phyloP scores from a whole-genome alignment of 805 yeast species.

The Priceomyces haplophilus region DNA sequence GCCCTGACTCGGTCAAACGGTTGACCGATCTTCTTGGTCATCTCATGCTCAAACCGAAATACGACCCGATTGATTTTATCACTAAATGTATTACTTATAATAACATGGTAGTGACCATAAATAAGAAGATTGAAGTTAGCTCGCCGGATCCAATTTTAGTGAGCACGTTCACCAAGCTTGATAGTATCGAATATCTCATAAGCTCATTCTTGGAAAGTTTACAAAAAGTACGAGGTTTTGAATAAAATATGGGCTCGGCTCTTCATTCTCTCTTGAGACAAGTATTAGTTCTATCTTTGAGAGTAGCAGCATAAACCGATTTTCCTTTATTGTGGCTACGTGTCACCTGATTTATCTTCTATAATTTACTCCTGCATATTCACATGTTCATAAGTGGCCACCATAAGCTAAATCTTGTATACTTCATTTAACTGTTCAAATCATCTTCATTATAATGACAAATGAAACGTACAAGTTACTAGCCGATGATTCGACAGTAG shows the following conservation, averaged over 20 bases:
- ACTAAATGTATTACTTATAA: slow-evolving; percentile 63
- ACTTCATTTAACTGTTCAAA: no score
- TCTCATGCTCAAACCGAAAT: slow-evolving; percentile 27
- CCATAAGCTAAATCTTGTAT: no score
- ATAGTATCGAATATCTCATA: slow-evolving; percentile 53
- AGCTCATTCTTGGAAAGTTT: slow-evolving; percentile 26
- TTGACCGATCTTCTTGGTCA: slow-evolving; percentile 22
- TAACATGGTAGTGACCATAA: slow-evolving; percentile 57
- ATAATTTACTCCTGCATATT: no score
- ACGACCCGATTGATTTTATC: slow-evolving; percentile 48
- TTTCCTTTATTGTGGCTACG: no score
- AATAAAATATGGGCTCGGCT: background rate
- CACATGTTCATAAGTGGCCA: background rate
- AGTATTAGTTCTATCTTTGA: no score
- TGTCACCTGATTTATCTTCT: no score
- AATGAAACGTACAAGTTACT: slow-evolving; percentile 14
- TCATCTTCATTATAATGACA: slow-evolving; percentile 1
- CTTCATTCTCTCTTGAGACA: background rate
- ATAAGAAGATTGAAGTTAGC: slow-evolving; percentile 55
- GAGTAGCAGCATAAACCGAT: no score
- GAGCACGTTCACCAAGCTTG: slow-evolving; percentile 61
- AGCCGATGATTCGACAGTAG: slow-evolving; percentile 30
- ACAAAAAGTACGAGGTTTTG: slow-evolving; percentile 5
- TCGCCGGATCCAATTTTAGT: slow-evolving; percentile 68
- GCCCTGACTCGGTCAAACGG: slow-evolving; percentile 9